Evolutionary conservation across 1,284 basidiomycete species (phyloP), one percentile per base, ranked within the genome.

Genomic region (Trichosporon coremiiforme): DNA sequence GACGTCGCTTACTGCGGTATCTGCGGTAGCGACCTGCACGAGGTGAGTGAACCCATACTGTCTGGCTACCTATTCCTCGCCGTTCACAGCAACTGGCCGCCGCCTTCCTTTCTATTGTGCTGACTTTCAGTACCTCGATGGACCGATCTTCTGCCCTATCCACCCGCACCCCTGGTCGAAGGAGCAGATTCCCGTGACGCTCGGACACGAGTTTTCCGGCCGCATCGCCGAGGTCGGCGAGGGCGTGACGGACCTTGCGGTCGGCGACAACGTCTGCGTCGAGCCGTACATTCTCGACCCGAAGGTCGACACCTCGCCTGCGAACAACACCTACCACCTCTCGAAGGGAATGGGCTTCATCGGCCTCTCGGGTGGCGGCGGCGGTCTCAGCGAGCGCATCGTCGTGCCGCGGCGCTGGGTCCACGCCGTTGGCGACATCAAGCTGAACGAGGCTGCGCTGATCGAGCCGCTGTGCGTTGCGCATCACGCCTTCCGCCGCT

Each of bases 151-250:
- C 45, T 22, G 65, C 17, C 72, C 72, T 2, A 41, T 50, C 3
- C 65, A 41, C 66, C 68, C 68, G 2, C 72, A 73, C 53, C 66
- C 68, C 2, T 20, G 69, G 9, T 60, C 45, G 17, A 65, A 65
- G 15, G 72, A 73, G 65, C 36, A 25, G 13, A 77, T 78, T 57
- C 76, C 76, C 3, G 74, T 84, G 71, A 77, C 76, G 29, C 71
- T 84, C 55, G 83, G 83, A 4, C 83, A 84, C 78, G 83, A 84
- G 70, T 76, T 79, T 9, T 74, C 75, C 4, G 82, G 82, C 7
- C 73, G 75, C 22, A 74, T 84, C 55, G 73, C 75, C 20, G 77
- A 74, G 17, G 60, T 78, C 29, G 76, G 76, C 20, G 68, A 70
- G 71, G 69, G 73, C 68, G 71, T 80, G 70, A 47, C 69, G 9